Evolutionary conservation across 2,329 filamentous ascomycete genomes (phyloP).

Genomic region (Hyphodiscus sp.): DNA sequence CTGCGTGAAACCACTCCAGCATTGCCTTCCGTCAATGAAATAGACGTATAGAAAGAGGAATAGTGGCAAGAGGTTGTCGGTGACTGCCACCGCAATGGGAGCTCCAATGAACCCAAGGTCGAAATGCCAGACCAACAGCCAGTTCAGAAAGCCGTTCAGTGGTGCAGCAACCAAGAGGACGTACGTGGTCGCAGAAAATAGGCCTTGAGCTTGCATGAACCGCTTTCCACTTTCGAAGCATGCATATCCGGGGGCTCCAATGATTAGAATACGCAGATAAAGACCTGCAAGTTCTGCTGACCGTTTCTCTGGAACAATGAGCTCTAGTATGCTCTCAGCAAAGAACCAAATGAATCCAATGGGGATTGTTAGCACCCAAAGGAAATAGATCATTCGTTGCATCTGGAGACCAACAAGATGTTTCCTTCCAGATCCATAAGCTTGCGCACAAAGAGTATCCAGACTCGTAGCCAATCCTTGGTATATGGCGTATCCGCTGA

Average conservation of each 20-base stretch:
- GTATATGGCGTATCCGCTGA: conserved; percentile 70
- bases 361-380: conserved; percentile 65
- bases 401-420: conserved; percentile 81
- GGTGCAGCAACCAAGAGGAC: conserved; percentile 71
- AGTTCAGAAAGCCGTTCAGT: conserved; percentile 71
- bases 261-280: conserved; percentile 64
- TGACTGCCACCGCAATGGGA: conserved; percentile 69
- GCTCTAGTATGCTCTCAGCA: conserved; percentile 56
- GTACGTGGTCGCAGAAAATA: conserved; percentile 75
- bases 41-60: conserved; percentile 69
- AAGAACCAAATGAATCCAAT: conserved; percentile 67
- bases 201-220: conserved; percentile 75
- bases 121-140: conserved; percentile 68
- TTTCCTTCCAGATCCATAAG: conserved; percentile 85
- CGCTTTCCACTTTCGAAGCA: conserved; percentile 72
- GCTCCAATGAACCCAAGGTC: conserved; percentile 70
- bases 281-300: conserved; percentile 65
- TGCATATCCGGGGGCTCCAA: conserved; percentile 70
- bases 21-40: conserved; percentile 64
- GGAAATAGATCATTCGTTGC: conserved; percentile 74
- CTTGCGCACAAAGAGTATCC: conserved; percentile 89
- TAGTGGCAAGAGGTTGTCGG: conserved; percentile 67
- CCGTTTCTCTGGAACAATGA: conserved; percentile 64
- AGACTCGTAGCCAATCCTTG: conserved; percentile 84
- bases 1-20: conserved; percentile 74